Percentiles rank a stretch among this genome's conserved stretches.
phyloP scores from a whole-genome alignment of 2,329 filamentous ascomycete species.

The Hymenoscyphus fructigenus region DNA sequence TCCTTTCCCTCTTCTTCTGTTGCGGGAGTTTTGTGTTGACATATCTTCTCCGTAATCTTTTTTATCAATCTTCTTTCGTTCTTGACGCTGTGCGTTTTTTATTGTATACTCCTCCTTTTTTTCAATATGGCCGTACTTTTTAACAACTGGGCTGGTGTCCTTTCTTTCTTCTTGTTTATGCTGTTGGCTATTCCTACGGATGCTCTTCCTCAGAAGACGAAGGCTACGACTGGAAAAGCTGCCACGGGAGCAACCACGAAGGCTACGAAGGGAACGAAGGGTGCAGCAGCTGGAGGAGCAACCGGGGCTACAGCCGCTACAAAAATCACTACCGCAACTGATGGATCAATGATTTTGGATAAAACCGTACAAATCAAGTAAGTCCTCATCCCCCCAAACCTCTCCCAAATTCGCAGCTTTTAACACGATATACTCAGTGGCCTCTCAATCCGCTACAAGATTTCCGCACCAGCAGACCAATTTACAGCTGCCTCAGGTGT shows the following conservation, averaged over 20 bases:
- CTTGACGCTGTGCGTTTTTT: conserved; percentile 28
- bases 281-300: conserved; percentile 9
- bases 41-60: conserved; percentile 6
- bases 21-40: conserved; percentile 6
- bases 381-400: not conserved
- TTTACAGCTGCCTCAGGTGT: conserved; percentile 52
- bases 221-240: conserved; percentile 6
- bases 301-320: conserved; percentile 18
- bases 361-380: conserved; percentile 55
- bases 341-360: conserved; percentile 56
- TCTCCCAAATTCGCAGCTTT: not conserved
- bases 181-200: conserved; percentile 22
- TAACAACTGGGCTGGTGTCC: conserved; percentile 24
- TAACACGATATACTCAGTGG: conserved; percentile 39
- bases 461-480: conserved; percentile 53
- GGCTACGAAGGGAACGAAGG: conserved; percentile 8
- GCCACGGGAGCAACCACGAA: not conserved
- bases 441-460: conserved; percentile 54
- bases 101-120: not conserved
- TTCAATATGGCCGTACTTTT: conserved; percentile 23
- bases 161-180: conserved; percentile 24
- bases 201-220: conserved; percentile 26
- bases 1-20: conserved; percentile 9
- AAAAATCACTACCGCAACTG: conserved; percentile 41
- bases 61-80: conserved; percentile 15